phyloP scores from a whole-genome alignment of 345 rosid species.

The Syzygium jambos region DNA sequence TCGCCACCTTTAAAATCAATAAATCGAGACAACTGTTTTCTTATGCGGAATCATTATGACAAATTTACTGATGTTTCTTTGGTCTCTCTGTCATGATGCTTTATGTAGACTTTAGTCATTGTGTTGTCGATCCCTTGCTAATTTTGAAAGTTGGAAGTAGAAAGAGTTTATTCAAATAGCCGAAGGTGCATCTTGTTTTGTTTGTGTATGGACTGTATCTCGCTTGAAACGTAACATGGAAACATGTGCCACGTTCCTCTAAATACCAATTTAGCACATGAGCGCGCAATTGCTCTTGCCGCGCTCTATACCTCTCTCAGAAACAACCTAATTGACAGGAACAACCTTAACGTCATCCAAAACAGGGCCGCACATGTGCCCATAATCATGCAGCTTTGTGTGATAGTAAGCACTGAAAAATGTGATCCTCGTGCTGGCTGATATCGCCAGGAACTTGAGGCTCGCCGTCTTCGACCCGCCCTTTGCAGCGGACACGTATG shows the following conservation, averaged over 20 bases:
- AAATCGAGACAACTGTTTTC: not conserved
- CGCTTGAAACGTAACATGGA: not conserved
- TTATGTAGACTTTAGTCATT: not conserved
- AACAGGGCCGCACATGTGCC: conserved; percentile 83
- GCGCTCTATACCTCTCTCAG: not conserved
- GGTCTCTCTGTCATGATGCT: not conserved
- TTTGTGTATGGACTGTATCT: not conserved
- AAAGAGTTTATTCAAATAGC: not conserved
- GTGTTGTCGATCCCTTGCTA: not conserved
- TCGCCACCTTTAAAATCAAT: not conserved
- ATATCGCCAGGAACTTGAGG: conserved; percentile 35
- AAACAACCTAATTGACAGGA: not conserved
- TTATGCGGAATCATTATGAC: not conserved
- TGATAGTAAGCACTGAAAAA: conserved; percentile 73
- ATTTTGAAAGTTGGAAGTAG: not conserved
- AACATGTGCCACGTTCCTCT: not conserved
- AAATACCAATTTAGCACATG: not conserved
- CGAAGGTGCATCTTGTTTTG: not conserved
- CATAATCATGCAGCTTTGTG: conserved; percentile 59
- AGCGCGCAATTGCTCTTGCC: not conserved
- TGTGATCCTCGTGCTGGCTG: conserved; percentile 52
- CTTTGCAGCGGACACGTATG: conserved; percentile 32
- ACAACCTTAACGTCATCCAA: conserved; percentile 56
- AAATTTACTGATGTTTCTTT: not conserved
- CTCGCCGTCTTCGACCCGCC: conserved; percentile 43